These are phyloP conservation scores for Ensete ventricosum DNA, from an alignment of 176 grass and related monocot genomes.

Conservation along the genomic window DNA sequence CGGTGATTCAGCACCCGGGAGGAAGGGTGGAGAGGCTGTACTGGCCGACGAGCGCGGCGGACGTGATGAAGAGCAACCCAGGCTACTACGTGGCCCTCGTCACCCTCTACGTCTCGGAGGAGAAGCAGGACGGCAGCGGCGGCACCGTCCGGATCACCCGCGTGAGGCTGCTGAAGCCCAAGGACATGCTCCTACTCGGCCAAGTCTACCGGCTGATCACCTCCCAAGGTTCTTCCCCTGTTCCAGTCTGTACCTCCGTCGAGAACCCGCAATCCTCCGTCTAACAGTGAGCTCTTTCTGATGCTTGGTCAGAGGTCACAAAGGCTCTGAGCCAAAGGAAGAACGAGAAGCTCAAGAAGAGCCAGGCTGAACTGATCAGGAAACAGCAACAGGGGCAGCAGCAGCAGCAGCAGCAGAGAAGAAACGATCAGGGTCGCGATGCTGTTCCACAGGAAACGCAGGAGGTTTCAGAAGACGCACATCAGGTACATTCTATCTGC, in stretches of 20 bases:
- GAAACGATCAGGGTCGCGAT: not conserved
- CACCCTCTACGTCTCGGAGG: conserved; percentile 41
- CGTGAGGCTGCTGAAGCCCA: conserved; percentile 91
- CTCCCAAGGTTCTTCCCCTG: conserved; percentile 49
- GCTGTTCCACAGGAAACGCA: conserved; percentile 12
- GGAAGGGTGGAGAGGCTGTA: conserved; percentile 79
- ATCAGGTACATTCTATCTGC: not conserved
- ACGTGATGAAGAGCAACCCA: conserved; percentile 77
- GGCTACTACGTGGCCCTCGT: conserved; percentile 93
- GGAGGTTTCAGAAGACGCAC: not conserved
- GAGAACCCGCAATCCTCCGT: not conserved
- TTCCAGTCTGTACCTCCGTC: not conserved
- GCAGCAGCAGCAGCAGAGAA: conserved; percentile 18
- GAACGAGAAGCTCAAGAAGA: conserved; percentile 75
- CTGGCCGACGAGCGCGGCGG: conserved; percentile 59
- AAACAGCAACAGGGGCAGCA: conserved; percentile 46
- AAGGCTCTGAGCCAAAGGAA: conserved; percentile 75
- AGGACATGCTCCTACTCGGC: conserved; percentile 74
- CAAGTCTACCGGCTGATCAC: conserved; percentile 93
- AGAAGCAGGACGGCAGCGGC: conserved; percentile 4
- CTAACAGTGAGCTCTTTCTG: not conserved
- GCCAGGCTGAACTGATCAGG: conserved; percentile 23
- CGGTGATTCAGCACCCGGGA: conserved; percentile 85
- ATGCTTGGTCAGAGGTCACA: conserved; percentile 57
- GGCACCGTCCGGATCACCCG: conserved; percentile 47